Base-by-base conservation (phyloP, 805 yeast genomes). In the Teunomyces pallodes region DNA sequence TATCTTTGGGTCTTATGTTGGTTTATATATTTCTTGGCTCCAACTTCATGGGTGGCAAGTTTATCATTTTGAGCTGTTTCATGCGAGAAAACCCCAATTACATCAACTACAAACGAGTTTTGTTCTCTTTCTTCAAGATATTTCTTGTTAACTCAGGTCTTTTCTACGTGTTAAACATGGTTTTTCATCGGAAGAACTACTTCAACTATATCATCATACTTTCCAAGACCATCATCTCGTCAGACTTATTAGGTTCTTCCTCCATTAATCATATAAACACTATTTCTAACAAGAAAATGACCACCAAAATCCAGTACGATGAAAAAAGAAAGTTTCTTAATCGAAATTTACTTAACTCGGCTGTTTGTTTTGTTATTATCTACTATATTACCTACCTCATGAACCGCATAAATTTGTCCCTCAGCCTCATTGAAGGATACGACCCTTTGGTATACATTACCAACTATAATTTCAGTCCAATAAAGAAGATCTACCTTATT, bases 1-100 rank as follows among this genome's bases (percentile, higher is more conserved):
- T 49, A 5, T 49, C 54, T 16, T 35, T 54, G 33, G 42, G 45
- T 30, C 42, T 54, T 26, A 43, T 54, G 38, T 27, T 47, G 12
- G n/a, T 43, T 14, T 51, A 54, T 38, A 51, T 51, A 29, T 24
- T 49, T 3, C 43, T 53, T 24, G 56, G 56, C 14, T 43, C 50
- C 28, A 52, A 49, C 42, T 49, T 50, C 28, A 45, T 45, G 16
- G 54, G 56, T n/a, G 53, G 53, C 40, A 53, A 53, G 48, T 48
- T 46, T 35, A 33, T 53, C 35, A 39, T 49, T 10, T 26, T 38
- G 26, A 45, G 46, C 43, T 41, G 38, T 27, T 38, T 48, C 16
- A 27, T 48, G n/a, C 30, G 46, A 12, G 51, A 48, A 9, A 26
- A 48, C 14, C 48, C 45, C 8, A 13, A 41, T 13, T 24, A 29